phyloP scores from a whole-genome alignment of 306 rosid species.

The Astragalus membranaceus region DNA sequence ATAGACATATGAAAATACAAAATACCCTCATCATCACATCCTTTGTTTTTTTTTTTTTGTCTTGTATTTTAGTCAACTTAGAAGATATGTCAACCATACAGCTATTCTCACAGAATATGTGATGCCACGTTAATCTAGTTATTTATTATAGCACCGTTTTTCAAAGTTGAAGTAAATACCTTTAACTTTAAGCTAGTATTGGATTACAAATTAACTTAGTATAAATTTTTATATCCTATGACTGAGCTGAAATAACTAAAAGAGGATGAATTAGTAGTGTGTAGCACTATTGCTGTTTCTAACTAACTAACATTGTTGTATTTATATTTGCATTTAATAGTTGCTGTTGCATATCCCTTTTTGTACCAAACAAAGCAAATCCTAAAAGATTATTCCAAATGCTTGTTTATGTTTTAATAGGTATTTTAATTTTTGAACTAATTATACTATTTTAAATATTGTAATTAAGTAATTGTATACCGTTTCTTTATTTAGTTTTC shows the following conservation, averaged over 20 bases:
- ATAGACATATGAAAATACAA: not conserved
- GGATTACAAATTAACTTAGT: too few relatives aligned
- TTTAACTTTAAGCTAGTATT: not conserved
- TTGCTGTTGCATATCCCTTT: not conserved
- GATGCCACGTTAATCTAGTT: not conserved
- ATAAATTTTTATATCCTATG: too few relatives aligned
- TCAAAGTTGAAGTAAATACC: slow-evolving; percentile 11
- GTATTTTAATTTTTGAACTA: not conserved
- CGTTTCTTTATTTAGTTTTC: not conserved
- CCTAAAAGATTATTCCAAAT: not conserved
- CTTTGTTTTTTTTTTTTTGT: not conserved
- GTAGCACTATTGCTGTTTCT: not conserved
- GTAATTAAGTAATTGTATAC: not conserved
- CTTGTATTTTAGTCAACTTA: not conserved
- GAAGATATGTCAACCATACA: slow-evolving; percentile 3
- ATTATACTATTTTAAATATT: not conserved
- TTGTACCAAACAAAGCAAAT: not conserved
- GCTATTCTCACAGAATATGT: not conserved
- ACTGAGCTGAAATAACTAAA: too few relatives aligned
- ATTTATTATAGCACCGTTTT: slow-evolving; percentile 8
- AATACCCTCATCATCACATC: not conserved
- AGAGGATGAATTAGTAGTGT: not conserved
- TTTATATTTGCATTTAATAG: slow-evolving; percentile 24
- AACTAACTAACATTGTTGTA: slow-evolving; percentile 21
- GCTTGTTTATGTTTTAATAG: not conserved